These are phyloP conservation scores for Aspergillus affinis DNA, from an alignment of 495 filamentous ascomycete genomes.

Conservation along the genomic window DNA sequence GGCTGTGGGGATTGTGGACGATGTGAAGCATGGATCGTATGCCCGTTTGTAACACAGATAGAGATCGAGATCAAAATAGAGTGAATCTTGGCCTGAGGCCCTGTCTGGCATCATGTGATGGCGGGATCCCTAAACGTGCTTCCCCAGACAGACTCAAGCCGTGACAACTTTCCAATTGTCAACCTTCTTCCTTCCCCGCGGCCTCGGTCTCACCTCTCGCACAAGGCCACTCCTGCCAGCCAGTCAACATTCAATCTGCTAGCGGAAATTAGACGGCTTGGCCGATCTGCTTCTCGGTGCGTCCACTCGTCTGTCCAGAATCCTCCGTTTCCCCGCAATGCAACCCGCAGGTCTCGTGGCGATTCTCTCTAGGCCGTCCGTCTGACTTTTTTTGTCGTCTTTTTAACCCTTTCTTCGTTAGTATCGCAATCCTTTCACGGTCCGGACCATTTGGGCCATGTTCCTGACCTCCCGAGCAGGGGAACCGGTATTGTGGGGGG, in stretches of 20 bases:
- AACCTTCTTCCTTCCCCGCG: not conserved
- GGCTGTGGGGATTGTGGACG: slow-evolving; percentile 7
- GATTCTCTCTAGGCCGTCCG: not conserved
- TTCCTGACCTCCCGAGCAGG: slow-evolving; percentile 2
- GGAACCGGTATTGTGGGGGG: not conserved
- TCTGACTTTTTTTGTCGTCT: not conserved
- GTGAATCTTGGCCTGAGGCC: not conserved
- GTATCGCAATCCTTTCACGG: not conserved
- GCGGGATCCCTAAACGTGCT: no score
- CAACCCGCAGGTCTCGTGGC: slow-evolving; percentile 2
- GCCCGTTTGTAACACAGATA: no score
- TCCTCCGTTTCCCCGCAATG: slow-evolving; percentile 10
- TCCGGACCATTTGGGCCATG: slow-evolving; percentile 1
- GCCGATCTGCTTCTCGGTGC: slow-evolving; percentile 5
- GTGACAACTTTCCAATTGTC: no score
- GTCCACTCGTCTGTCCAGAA: not conserved
- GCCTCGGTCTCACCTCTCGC: not conserved
- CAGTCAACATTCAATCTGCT: not conserved
- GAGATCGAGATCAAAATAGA: not conserved
- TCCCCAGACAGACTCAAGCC: no score
- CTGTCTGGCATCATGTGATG: no score
- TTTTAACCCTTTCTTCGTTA: not conserved
- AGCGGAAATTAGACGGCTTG: slow-evolving; percentile 6
- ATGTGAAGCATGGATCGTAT: not conserved
- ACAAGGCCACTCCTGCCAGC: not conserved